Evolutionary conservation across 1,139 yeast genomes (phyloP).

Genomic region (Protomyces pachydermus): DNA sequence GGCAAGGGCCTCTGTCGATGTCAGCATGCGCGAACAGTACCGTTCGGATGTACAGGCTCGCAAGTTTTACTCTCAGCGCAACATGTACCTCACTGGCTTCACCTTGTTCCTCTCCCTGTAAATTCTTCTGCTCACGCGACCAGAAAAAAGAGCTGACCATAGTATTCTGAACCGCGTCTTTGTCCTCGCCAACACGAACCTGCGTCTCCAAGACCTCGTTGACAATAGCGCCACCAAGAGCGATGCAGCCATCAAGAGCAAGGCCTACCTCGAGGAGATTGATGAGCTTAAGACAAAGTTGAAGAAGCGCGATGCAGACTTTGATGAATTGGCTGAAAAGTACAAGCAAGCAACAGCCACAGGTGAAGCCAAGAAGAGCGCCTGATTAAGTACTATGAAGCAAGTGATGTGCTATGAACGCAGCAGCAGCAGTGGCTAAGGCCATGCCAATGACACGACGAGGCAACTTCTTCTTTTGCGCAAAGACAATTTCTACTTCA

Average conservation of each 20-base stretch:
- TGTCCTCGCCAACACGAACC: constrained; percentile 68
- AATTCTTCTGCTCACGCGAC: neutral
- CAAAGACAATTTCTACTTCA: neutral
- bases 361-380: constrained; percentile 7
- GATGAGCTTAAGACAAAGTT: constrained; percentile 52
- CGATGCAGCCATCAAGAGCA: constrained; percentile 37
- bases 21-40: constrained; percentile 42
- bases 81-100: constrained; percentile 93
- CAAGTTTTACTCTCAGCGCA: constrained; percentile 91
- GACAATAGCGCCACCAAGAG: constrained; percentile 34
- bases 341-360: constrained; percentile 44
- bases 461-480: neutral
- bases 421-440: neutral
- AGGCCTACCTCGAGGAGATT: constrained; percentile 39
- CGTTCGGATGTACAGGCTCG: constrained; percentile 81
- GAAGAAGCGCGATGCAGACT: constrained; percentile 49
- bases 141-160: neutral
- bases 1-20: constrained; percentile 29
- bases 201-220: constrained; percentile 53
- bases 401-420: neutral
- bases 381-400: neutral
- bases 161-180: constrained; percentile 77
- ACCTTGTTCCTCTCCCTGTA: constrained; percentile 76
- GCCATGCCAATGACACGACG: neutral
- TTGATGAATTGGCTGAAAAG: constrained; percentile 60